Conservation (phyloP, 2,329 filamentous ascomycete genomes). For the Exserohilum turcica region DNA sequence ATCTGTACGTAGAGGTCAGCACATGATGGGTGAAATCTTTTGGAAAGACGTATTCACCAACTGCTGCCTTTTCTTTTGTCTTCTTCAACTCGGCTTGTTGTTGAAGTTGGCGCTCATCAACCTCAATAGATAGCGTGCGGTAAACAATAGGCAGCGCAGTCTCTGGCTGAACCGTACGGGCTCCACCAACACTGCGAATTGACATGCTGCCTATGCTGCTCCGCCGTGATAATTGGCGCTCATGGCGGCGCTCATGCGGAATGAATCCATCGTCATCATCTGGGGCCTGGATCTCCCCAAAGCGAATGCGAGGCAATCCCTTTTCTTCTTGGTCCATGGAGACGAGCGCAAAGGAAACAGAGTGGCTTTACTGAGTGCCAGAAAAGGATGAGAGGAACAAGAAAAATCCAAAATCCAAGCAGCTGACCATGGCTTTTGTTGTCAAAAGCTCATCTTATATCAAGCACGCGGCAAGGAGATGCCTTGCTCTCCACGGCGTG, state of each 20-base stretch:
- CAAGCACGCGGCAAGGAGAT: background rate
- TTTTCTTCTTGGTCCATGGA: slow-evolving; percentile 39
- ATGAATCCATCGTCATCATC: slow-evolving; percentile 44
- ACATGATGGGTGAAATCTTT: background rate
- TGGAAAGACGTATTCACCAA: slow-evolving; percentile 28
- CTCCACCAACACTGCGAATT: slow-evolving; percentile 41
- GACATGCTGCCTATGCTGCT: slow-evolving; percentile 46
- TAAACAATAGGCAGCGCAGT: slow-evolving; percentile 52
- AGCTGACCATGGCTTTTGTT: too few relatives aligned
- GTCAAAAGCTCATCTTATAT: background rate
- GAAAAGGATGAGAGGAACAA: slow-evolving; percentile 5
- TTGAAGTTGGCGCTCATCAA: slow-evolving; percentile 42
- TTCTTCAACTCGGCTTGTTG: slow-evolving; percentile 38
- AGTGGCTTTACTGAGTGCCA: slow-evolving; percentile 8
- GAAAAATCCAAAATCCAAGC: slow-evolving; percentile 6
- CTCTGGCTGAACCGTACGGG: slow-evolving; percentile 48
- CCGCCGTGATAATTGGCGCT: slow-evolving; percentile 37
- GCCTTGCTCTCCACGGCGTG: background rate
- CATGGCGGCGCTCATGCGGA: slow-evolving; percentile 30
- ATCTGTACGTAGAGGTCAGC: slow-evolving; percentile 28
- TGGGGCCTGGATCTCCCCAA: slow-evolving; percentile 26
- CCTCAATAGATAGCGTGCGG: slow-evolving; percentile 53
- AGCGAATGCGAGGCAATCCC: slow-evolving; percentile 23
- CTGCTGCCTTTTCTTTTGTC: slow-evolving; percentile 41
- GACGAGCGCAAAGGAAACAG: slow-evolving; percentile 2